These are phyloP conservation scores for Gloeostereum incarnatum DNA, from an alignment of 768 basidiomycete genomes.

Conservation along the genomic window DNA sequence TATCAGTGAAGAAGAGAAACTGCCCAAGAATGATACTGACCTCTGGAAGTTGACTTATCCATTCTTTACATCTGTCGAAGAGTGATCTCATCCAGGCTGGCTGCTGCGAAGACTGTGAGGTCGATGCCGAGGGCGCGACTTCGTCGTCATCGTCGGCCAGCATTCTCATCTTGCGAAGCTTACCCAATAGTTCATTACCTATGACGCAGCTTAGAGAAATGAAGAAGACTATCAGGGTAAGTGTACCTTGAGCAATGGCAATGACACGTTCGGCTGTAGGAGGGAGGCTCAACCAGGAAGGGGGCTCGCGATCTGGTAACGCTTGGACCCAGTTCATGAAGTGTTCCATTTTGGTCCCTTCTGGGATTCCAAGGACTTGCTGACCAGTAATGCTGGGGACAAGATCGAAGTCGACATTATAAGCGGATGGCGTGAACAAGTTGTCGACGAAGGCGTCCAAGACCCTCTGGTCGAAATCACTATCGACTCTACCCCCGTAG, in stretches of 20 bases:
- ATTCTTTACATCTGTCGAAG: constrained; percentile 74
- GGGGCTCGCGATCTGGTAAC: constrained; percentile 89
- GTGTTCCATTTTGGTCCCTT: constrained; percentile 87
- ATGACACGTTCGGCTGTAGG: constrained; percentile 90
- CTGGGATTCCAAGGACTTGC: constrained; percentile 63
- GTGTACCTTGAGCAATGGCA: constrained; percentile 77
- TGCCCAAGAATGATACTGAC: constrained; percentile 30
- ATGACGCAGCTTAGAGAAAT: constrained; percentile 4
- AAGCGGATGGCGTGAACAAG: constrained; percentile 81
- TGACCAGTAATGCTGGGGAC: constrained; percentile 56
- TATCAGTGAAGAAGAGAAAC: constrained; percentile 7
- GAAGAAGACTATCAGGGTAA: background rate
- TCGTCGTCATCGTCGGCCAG: constrained; percentile 81
- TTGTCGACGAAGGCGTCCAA: constrained; percentile 90
- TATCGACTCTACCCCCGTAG: constrained; percentile 91
- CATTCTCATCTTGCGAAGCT: constrained; percentile 90
- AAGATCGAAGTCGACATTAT: constrained; percentile 89
- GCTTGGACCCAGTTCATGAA: constrained; percentile 86
- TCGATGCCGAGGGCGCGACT: constrained; percentile 38
- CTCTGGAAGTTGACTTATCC: constrained; percentile 68
- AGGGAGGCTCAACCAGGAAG: constrained; percentile 90
- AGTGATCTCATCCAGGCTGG: constrained; percentile 94
- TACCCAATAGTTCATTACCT: constrained; percentile 79
- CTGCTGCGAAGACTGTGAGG: constrained; percentile 60
- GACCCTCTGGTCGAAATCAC: constrained; percentile 89